phyloP scores from a whole-genome alignment of 208 protist species.

The Acanthamoeba culbertsoni region DNA sequence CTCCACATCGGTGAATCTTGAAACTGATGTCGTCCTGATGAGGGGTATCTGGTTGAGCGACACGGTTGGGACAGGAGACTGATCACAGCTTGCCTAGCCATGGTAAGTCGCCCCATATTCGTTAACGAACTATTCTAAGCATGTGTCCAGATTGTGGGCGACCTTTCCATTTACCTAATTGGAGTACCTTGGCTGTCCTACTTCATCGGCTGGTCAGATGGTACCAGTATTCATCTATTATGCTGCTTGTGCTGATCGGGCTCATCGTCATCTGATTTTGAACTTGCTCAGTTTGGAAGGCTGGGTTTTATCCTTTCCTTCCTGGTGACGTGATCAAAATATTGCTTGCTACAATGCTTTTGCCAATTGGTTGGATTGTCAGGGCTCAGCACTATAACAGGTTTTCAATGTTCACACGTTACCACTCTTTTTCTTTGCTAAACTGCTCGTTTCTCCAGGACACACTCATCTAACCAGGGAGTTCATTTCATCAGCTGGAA shows the following conservation, averaged over 20 bases:
- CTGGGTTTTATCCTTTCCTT: constrained; percentile 20
- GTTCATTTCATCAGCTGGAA: background rate
- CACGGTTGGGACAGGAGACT: constrained; percentile 18
- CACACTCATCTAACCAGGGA: background rate
- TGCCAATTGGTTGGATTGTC: background rate
- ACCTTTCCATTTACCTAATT: constrained; percentile 28
- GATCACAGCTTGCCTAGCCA: background rate
- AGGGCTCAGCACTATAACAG: constrained; percentile 20
- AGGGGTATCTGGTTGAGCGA: constrained; percentile 27
- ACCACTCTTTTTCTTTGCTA: too few species aligned
- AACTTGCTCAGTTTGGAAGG: background rate
- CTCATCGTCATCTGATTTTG: background rate
- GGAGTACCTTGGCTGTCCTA: constrained; percentile 23
- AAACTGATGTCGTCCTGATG: background rate
- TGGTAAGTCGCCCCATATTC: too few species aligned
- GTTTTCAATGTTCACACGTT: too few species aligned
- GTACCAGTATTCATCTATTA: background rate
- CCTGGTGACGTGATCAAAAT: constrained; percentile 6
- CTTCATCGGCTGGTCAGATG: constrained; percentile 34
- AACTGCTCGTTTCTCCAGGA: background rate
- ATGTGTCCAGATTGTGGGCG: background rate
- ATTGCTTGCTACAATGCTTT: background rate
- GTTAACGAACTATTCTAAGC: too few species aligned
- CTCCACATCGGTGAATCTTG: background rate
- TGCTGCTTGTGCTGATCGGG: background rate